A percentile compares a stretch with the other conserved stretches of the same genome.
phyloP scores from a whole-genome alignment of 2,329 filamentous ascomycete genomes.

The Neonectria ditissima region DNA sequence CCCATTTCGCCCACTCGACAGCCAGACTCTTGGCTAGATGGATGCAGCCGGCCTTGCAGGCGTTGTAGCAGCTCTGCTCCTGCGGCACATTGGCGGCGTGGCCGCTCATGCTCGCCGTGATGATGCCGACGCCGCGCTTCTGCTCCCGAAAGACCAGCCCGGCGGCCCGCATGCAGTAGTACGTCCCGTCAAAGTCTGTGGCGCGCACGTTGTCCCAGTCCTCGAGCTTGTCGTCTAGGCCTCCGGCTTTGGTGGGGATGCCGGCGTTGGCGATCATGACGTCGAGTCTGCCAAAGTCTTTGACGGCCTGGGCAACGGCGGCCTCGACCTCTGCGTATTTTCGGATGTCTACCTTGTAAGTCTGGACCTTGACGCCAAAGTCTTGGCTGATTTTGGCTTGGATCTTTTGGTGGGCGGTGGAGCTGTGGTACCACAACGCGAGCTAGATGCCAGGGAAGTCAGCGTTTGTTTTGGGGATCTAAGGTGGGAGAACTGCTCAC shows the following conservation, averaged over 20 bases:
- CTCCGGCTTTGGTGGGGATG: constrained; percentile 48
- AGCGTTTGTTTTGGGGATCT: too few species aligned
- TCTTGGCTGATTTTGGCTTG: constrained; percentile 28
- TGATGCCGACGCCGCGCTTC: constrained; percentile 50
- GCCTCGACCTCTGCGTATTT: constrained; percentile 42
- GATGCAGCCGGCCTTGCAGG: constrained; percentile 57
- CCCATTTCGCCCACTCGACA: constrained; percentile 59
- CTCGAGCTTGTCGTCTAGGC: constrained; percentile 46
- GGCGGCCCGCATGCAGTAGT: constrained; percentile 22
- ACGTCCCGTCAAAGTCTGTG: too few species aligned
- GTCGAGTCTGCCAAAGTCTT: constrained; percentile 50
- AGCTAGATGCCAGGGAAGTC: too few species aligned
- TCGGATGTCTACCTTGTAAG: constrained; percentile 36
- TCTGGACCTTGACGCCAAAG: constrained; percentile 33
- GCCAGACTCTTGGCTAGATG: constrained; percentile 56
- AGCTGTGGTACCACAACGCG: constrained; percentile 30
- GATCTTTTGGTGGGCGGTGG: constrained; percentile 18
- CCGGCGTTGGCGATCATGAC: constrained; percentile 52
- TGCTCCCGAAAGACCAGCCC: constrained; percentile 50
- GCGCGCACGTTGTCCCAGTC: constrained; percentile 46
- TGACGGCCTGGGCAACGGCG: constrained; percentile 44
- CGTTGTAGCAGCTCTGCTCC: constrained; percentile 58
- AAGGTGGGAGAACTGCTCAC: too few species aligned
- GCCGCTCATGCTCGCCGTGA: constrained; percentile 51
- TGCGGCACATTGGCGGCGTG: constrained; percentile 53